A percentile compares a stretch with the other conserved stretches of the same genome.
Evolutionary conservation across 2,329 filamentous ascomycete genomes (phyloP).

Genomic region (Cercospora sojina): DNA sequence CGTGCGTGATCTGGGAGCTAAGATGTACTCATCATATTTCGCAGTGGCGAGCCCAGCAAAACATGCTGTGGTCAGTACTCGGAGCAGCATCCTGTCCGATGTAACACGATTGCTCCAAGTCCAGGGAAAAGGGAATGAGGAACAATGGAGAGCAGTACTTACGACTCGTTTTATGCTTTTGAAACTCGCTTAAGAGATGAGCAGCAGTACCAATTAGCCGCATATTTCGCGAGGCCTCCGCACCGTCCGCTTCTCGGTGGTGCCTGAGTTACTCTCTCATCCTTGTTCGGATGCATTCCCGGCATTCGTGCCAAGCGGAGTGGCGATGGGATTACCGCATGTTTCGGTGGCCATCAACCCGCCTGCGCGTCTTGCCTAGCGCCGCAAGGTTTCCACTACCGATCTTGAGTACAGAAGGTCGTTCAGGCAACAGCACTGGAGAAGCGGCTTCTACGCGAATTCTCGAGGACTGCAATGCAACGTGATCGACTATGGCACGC

Average conservation of each 20-base stretch:
- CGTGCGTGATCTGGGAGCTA: constrained; percentile 43
- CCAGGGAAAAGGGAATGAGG: background rate
- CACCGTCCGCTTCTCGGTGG: background rate
- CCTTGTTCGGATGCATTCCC: background rate
- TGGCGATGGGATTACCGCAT: background rate
- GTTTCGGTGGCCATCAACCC: background rate
- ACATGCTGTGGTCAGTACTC: constrained; percentile 3
- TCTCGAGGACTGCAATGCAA: no score
- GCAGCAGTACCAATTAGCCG: background rate
- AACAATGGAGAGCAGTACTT: background rate
- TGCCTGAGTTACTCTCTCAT: background rate
- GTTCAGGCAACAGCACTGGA: background rate
- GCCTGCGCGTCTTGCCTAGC: background rate
- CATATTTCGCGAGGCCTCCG: background rate
- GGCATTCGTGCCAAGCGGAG: background rate
- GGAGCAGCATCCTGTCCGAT: constrained; percentile 1
- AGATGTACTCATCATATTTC: constrained; percentile 44
- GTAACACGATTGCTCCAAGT: background rate
- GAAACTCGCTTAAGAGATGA: background rate
- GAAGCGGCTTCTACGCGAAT: background rate
- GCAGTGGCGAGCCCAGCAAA: constrained; percentile 23
- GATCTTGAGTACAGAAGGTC: background rate
- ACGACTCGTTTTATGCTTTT: background rate
- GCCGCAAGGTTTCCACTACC: background rate
- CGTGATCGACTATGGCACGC: no score